These are phyloP conservation scores for Asterochloris sp. DNA, from an alignment of 139 green algal genomes.

Conservation along the genomic window DNA sequence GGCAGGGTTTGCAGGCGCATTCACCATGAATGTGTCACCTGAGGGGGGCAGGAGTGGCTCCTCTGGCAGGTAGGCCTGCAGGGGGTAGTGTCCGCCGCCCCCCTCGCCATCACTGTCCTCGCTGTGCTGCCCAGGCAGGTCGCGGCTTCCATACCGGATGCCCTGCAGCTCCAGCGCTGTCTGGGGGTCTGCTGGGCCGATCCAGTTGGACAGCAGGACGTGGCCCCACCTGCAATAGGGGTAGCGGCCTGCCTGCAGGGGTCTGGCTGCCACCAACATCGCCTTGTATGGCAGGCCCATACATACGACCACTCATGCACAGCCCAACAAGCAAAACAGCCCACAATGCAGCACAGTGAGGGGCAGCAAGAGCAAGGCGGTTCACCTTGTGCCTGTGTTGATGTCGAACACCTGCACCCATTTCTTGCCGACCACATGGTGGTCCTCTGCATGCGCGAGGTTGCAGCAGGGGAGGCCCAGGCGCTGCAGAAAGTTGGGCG, in stretches of 20 bases:
- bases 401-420: constrained; percentile 27
- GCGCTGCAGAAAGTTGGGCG: neutral
- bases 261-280: no score
- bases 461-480: neutral
- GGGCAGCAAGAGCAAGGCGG: neutral
- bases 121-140: no score
- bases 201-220: constrained; percentile 23
- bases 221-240: constrained; percentile 16
- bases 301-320: no score
- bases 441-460: neutral
- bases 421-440: constrained; percentile 23
- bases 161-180: neutral
- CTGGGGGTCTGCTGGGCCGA: constrained; percentile 2
- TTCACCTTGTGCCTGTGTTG: constrained; percentile 9
- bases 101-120: no score
- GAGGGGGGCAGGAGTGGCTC: neutral
- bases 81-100: no score
- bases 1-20: neutral
- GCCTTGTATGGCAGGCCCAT: no score
- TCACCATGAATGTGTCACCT: neutral
- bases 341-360: no score
- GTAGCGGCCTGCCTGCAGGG: neutral
- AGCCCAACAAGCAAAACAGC: no score
- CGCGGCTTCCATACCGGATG: no score
- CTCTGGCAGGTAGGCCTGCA: no score